Evolutionary conservation across 169 alveolate species (phyloP).

Genomic region (Plasmodium malariae): DNA sequence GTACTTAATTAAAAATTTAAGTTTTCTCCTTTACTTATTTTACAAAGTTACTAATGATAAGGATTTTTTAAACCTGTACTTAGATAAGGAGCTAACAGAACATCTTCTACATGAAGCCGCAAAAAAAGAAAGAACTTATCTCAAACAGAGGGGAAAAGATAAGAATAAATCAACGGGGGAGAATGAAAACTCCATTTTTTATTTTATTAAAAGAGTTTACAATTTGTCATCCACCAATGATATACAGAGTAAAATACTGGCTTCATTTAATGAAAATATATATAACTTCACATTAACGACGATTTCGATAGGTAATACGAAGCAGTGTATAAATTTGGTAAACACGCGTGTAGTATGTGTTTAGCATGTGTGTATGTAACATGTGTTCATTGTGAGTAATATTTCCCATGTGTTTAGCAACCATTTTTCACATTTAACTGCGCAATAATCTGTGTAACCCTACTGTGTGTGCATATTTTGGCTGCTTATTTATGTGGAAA

Average conservation of each 20-base stretch:
- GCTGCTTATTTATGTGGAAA: too few species aligned
- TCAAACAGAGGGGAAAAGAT: neutral
- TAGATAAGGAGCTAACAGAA: constrained; percentile 35
- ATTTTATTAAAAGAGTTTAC: constrained; percentile 55
- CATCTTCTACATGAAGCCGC: constrained; percentile 17
- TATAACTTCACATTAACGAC: constrained; percentile 63
- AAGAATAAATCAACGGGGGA: constrained; percentile 6
- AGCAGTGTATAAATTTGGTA: neutral
- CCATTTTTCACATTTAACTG: too few species aligned
- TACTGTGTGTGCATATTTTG: too few species aligned
- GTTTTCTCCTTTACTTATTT: constrained; percentile 64
- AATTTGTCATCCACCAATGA: constrained; percentile 30
- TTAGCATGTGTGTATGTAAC: too few species aligned
- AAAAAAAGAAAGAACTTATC: neutral
- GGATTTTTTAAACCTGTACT: constrained; percentile 19
- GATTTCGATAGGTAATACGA: constrained; percentile 29
- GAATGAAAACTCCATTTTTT: constrained; percentile 51
- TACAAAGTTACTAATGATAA: constrained; percentile 59
- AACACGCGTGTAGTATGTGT: neutral
- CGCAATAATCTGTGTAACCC: too few species aligned
- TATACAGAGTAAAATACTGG: constrained; percentile 23
- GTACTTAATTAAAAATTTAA: constrained; percentile 70
- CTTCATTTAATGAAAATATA: constrained; percentile 42
- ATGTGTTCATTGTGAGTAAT: too few species aligned
- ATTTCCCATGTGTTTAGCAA: too few species aligned